Base-by-base conservation (phyloP, 345 rosid genomes). In the Euphorbia lathyris region DNA sequence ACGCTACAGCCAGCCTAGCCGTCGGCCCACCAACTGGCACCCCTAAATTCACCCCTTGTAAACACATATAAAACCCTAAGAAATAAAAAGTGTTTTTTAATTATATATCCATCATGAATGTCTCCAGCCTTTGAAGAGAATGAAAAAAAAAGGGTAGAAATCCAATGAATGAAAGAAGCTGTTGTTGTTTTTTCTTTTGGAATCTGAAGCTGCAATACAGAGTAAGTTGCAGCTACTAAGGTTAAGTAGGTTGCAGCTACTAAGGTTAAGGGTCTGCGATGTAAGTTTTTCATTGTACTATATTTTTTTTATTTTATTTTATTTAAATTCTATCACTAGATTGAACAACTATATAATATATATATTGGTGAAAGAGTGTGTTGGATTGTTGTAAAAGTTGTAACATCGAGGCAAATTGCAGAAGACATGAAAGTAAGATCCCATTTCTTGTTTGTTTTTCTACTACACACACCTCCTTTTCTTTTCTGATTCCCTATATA, bases 401-500 rank as follows among this genome's bases (percentile, higher is more conserved):
- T 43, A 10, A 57, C 53, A 30, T 63, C 69, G 69, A 64, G 69
- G 53, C 56, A 53, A 63, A 19, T 63, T 42, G 69, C 56, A 64
- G 20, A 65, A 40, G 63, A 42, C 57, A 72, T 55, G 64, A 56
- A 64, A 64, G 56, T 45, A 30, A 30, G 58, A 38, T 67, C 77
- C 67, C 30, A 36, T 67, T 55, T 52, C 66, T 67, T 67, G 58
- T 67, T 61, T 74, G 72, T 51, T 67, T 73, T 40, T 59, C 30
- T 60, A 66, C n/a, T n/a, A n/a, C n/a, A n/a, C n/a, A n/a, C 60
- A 16, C 3, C 12, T 9, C 40, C 48, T 8, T 1, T 27, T 36
- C 43, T 5, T n/a, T 55, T 22, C 67, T 60, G 72, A 67, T 61
- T 74, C 63, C 19, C 77, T 50, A 58, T 73, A 57, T 66, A 66